These are phyloP conservation scores for Leccinum barrowsii DNA, from an alignment of 768 basidiomycete species.

Conservation along the genomic window DNA sequence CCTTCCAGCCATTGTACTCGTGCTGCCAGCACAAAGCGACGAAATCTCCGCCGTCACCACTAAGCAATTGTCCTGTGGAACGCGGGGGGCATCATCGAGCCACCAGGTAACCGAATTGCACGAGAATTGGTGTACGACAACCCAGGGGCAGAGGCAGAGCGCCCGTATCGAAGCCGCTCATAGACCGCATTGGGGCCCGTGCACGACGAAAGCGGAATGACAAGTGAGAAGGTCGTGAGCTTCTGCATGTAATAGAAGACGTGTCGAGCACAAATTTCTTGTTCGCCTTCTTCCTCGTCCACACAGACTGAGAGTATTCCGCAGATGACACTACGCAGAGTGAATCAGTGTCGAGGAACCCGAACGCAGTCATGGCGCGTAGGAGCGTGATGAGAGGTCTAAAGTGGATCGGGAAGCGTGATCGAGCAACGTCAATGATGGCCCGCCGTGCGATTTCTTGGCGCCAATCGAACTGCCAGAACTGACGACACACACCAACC, in stretches of 20 bases:
- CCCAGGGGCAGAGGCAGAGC: slow-evolving; percentile 44
- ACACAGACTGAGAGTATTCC: slow-evolving; percentile 41
- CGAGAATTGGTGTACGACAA: slow-evolving; percentile 62
- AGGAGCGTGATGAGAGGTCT: slow-evolving; percentile 67
- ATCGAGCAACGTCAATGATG: slow-evolving; percentile 76
- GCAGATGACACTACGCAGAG: slow-evolving; percentile 45
- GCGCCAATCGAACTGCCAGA: slow-evolving; percentile 78
- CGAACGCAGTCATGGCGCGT: slow-evolving; percentile 71
- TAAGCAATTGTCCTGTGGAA: slow-evolving; percentile 68
- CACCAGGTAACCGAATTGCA: slow-evolving; percentile 72
- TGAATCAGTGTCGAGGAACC: slow-evolving; percentile 73
- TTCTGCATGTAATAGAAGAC: slow-evolving; percentile 76
- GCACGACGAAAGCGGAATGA: slow-evolving; percentile 60
- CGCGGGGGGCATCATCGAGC: slow-evolving; percentile 66
- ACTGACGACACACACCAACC: slow-evolving; percentile 70
- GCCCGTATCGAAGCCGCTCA: slow-evolving; percentile 60
- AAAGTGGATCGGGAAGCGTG: slow-evolving; percentile 80
- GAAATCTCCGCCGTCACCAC: slow-evolving; percentile 60
- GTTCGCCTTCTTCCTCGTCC: slow-evolving; percentile 41
- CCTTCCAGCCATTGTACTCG: slow-evolving; percentile 81
- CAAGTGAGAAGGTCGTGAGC: slow-evolving; percentile 71
- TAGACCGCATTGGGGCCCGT: slow-evolving; percentile 69
- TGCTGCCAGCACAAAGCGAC: slow-evolving; percentile 78
- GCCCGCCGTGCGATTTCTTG: slow-evolving; percentile 66
- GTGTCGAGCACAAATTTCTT: slow-evolving; percentile 58